phyloP scores from a whole-genome alignment of 1,284 basidiomycete genomes.

The Malassezia equina region DNA sequence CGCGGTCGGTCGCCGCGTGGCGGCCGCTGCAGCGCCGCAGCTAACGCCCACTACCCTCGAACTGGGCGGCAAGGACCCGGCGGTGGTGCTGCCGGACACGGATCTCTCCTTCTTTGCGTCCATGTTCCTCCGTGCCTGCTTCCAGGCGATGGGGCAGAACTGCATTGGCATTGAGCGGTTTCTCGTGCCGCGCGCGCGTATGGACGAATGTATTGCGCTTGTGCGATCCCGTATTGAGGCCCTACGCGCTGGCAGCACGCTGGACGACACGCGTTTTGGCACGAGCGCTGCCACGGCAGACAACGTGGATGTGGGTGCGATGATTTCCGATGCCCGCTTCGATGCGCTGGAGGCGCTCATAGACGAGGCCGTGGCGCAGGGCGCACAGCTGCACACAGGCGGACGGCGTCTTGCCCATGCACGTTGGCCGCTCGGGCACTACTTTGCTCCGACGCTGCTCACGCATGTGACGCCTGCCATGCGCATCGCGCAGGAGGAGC shows the following conservation, averaged over 20 bases:
- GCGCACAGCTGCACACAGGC: conserved; percentile 63
- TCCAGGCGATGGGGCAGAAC: conserved; percentile 82
- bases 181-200: conserved; percentile 67
- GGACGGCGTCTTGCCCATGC: conserved; percentile 59
- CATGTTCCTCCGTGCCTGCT: conserved; percentile 48
- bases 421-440: conserved; percentile 58
- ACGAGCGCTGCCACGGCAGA: background rate
- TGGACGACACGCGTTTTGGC: conserved; percentile 37
- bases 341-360: conserved; percentile 62
- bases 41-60: conserved; percentile 82
- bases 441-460: conserved; percentile 78
- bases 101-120: conserved; percentile 51
- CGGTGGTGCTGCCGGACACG: conserved; percentile 52
- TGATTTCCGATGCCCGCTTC: conserved; percentile 66
- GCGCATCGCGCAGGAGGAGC: conserved; percentile 39
- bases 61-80: conserved; percentile 61
- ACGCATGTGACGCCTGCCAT: conserved; percentile 59
- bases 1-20: conserved; percentile 72
- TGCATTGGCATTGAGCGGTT: conserved; percentile 83
- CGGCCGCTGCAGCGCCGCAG: conserved; percentile 67
- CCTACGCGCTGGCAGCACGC: conserved; percentile 29
- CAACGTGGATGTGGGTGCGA: conserved; percentile 61
- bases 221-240: conserved; percentile 27
- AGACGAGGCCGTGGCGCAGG: conserved; percentile 60
- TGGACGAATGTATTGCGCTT: conserved; percentile 51